Percentiles rank a stretch among this genome's conserved stretches.
phyloP scores from a whole-genome alignment of 768 basidiomycete species.

The Leccinum boreale region DNA sequence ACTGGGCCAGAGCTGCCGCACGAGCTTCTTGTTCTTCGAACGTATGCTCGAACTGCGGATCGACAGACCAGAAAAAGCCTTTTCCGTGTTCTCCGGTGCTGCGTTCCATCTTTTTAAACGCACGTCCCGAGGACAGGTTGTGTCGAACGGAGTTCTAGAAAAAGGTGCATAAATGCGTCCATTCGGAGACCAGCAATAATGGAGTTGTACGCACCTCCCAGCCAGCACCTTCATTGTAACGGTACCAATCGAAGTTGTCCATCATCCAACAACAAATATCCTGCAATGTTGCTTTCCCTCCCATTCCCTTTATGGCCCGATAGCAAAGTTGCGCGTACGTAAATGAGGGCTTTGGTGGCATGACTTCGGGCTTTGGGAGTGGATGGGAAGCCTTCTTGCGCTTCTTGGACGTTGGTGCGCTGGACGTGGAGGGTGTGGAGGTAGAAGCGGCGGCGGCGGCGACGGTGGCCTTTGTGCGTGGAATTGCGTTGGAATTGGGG shows the following conservation, averaged over 20 bases:
- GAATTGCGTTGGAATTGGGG: slow-evolving; percentile 60
- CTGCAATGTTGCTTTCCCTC: slow-evolving; percentile 84
- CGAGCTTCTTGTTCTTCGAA: slow-evolving; percentile 71
- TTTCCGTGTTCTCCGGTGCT: slow-evolving; percentile 85
- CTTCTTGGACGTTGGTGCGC: slow-evolving; percentile 50
- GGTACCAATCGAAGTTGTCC: slow-evolving; percentile 87
- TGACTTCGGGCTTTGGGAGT: slow-evolving; percentile 62
- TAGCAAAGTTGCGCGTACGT: slow-evolving; percentile 93
- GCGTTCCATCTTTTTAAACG: slow-evolving; percentile 88
- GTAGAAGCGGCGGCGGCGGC: slow-evolving; percentile 19
- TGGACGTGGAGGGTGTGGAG: slow-evolving; percentile 6
- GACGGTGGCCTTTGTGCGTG: slow-evolving; percentile 37
- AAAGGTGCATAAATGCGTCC: slow-evolving; percentile 8
- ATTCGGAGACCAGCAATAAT: slow-evolving; percentile 4
- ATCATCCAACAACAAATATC: slow-evolving; percentile 93
- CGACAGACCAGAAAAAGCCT: slow-evolving; percentile 92
- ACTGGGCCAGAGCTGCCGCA: slow-evolving; percentile 31
- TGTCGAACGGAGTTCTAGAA: slow-evolving; percentile 90
- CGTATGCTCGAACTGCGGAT: slow-evolving; percentile 63
- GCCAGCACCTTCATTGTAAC: slow-evolving; percentile 72
- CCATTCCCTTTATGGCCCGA: slow-evolving; percentile 78
- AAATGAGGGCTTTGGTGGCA: slow-evolving; percentile 84
- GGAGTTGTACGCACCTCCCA: slow-evolving; percentile 73
- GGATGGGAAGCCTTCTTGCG: slow-evolving; percentile 56
- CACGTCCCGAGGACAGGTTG: slow-evolving; percentile 88